A percentile compares a stretch with the other conserved stretches of the same genome.
phyloP scores from a whole-genome alignment of 305 asterid species.

The Withania somnifera region DNA sequence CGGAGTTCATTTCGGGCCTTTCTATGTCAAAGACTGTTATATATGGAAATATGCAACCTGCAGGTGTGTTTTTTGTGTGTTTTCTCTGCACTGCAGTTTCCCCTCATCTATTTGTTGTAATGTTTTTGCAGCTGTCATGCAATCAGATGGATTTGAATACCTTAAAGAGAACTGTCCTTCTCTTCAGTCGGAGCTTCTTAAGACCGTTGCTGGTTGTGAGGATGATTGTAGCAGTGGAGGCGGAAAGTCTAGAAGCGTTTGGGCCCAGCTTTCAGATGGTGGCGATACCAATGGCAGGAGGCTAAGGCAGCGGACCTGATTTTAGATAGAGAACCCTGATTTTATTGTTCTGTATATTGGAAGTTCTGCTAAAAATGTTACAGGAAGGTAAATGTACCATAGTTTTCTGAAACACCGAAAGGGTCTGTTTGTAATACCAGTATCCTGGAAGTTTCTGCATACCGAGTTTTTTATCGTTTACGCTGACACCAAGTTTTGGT shows the following conservation, averaged over 20 bases:
- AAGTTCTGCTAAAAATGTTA: slow-evolving; percentile 4
- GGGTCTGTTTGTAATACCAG: neutral
- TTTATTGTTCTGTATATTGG: slow-evolving; percentile 14
- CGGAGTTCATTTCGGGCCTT: neutral
- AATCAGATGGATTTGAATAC: slow-evolving; percentile 78
- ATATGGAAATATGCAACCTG: neutral
- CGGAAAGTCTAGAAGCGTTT: slow-evolving; percentile 79
- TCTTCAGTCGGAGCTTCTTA: slow-evolving; percentile 85
- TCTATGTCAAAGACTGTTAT: neutral
- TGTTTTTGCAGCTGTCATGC: slow-evolving; percentile 78
- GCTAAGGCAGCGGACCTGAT: slow-evolving; percentile 83
- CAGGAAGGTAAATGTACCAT: slow-evolving; percentile 13
- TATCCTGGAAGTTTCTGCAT: neutral
- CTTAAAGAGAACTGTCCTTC: slow-evolving; percentile 70
- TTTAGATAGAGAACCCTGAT: slow-evolving; percentile 11
- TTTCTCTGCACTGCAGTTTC: neutral
- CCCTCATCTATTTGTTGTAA: slow-evolving; percentile 1
- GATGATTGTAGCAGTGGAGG: slow-evolving; percentile 85
- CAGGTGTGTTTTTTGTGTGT: neutral
- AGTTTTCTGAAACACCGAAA: neutral
- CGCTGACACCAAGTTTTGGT: neutral
- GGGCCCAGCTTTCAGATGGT: slow-evolving; percentile 97
- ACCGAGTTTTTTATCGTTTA: neutral
- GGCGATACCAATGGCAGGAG: slow-evolving; percentile 85
- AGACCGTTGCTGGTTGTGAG: slow-evolving; percentile 93